Evolutionary conservation across 495 filamentous ascomycete genomes (phyloP), one percentile per base, ranked within the genome.

Genomic region (Penicillium cataractarum): DNA sequence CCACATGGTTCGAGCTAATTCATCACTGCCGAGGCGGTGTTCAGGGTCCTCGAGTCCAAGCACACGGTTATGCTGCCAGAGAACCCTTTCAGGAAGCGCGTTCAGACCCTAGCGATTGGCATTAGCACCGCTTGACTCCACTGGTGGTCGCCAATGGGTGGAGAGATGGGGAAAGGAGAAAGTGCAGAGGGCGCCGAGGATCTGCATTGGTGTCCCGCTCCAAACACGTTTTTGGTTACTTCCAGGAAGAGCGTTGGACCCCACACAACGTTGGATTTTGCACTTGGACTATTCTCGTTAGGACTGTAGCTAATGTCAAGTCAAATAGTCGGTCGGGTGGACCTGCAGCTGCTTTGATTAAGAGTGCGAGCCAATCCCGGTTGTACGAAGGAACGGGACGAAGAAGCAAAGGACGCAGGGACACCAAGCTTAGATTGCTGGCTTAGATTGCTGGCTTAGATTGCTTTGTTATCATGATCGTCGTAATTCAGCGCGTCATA

Each of bases 301-400:
- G 44, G 40, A 22, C 53, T 15, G 10, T n/a, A 24, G 33, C 58
- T 61, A 61, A 39, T 46, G 51, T 57, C 52, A 52, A 64, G 51
- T 57, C 52, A 52, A 64, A 61, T 62, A 67, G 64, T 56, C n/a
- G 42, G 51, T 26, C 31, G 22, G n/a, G 63, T 60, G 62, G 66
- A 42, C 35, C 55, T 46, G 19, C 54, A 33, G 19, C 37, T 17
- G 58, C 40, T 22, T 48, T 54, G 29, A 19, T 24, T 15, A 0
- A 2, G 35, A 15, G 13, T 39, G 35, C 13, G 15, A 39, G 35
- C 35, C 35, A 39, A 39, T 39, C 35, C 35, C 13, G 13, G 0
- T 12, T 17, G 33, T 35, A 35, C 33, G 10, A n/a, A n/a, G 33
- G 33, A 33, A 6, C 10, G 31, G 32, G 32, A 10, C 2, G 13